Evolutionary conservation across 2,329 filamentous ascomycete species (phyloP), one percentile per base, ranked within the genome.

Genomic region (Rutstroemia sp.): DNA sequence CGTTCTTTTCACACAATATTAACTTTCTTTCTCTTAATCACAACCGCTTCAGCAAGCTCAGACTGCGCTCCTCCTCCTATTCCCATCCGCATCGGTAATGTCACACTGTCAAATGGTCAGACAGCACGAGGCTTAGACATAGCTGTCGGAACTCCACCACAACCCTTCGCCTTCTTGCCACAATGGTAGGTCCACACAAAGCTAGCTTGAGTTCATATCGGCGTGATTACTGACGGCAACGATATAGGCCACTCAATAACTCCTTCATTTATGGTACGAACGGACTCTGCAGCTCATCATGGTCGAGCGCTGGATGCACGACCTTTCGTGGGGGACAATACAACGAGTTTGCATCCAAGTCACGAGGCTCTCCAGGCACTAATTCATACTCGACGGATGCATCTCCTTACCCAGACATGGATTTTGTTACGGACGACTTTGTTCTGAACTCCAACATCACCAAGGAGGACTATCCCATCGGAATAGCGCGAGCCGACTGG

Each of bases 181-280:
- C n/a, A n/a, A n/a, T n/a, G n/a, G n/a, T n/a, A n/a, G n/a, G n/a
- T n/a, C n/a, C n/a, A n/a, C n/a, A n/a, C n/a, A n/a, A n/a, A n/a
- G n/a, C n/a, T n/a, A n/a, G n/a, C n/a, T n/a, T n/a, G n/a, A n/a
- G n/a, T n/a, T n/a, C 21, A 23, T 23, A 23, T 4, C 21, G 21
- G 21, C 21, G 21, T 23, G 21, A 23, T 2, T 39, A 39, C 37
- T 39, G 37, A 39, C 4, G 4, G 4, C 2, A 3, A 12, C 10
- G 25, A 34, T 21, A 1, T 25, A 55, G 53, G 53, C 53, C 53
- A n/a, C 14, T 55, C 0, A 55, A 55, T 16, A 55, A 55, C 8
- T 39, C 38, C 4, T 49, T 55, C 14, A 19, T 55, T 1, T 55
- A 55, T 8, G 53, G 53, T 10, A 42, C 37, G 3, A 12, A 55